These are phyloP conservation scores for Cercis canadensis DNA, from an alignment of 306 rosid genomes.

Conservation along the genomic window DNA sequence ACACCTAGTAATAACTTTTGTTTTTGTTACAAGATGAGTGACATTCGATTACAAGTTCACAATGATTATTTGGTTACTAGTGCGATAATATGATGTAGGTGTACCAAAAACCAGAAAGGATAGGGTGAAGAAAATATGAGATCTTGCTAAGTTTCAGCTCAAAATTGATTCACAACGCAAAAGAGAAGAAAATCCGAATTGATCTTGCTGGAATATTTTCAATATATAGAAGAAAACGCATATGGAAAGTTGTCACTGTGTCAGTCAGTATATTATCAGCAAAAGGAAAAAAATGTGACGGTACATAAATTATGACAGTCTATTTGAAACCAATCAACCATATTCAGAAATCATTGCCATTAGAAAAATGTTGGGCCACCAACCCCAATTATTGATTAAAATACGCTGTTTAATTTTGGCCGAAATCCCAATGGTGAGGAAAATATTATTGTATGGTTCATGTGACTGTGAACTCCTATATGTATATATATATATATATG, in stretches of 20 bases:
- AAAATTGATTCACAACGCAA: neutral
- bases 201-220: too few species aligned
- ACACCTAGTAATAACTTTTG: too few species aligned
- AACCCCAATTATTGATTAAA: constrained; percentile 19
- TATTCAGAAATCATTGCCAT: constrained; percentile 14
- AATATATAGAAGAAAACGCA: too few species aligned
- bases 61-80: too few species aligned
- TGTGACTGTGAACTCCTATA: too few species aligned
- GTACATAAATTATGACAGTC: neutral
- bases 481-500: too few species aligned
- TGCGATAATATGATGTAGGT: too few species aligned
- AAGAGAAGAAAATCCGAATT: too few species aligned
- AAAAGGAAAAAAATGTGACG: too few species aligned
- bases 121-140: neutral
- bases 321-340: neutral
- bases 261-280: neutral
- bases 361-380: constrained; percentile 24
- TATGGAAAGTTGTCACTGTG: neutral
- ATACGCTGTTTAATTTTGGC: neutral
- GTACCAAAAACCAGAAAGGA: neutral
- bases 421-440: constrained; percentile 9
- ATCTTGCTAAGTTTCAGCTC: neutral
- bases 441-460: neutral
- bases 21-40: too few species aligned
- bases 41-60: too few species aligned